A percentile compares a stretch with the other conserved stretches of the same genome.
These are phyloP conservation scores for Aspergillus fumigatiaffinis DNA, from an alignment of 2,329 filamentous ascomycete genomes.

Conservation along the genomic window DNA sequence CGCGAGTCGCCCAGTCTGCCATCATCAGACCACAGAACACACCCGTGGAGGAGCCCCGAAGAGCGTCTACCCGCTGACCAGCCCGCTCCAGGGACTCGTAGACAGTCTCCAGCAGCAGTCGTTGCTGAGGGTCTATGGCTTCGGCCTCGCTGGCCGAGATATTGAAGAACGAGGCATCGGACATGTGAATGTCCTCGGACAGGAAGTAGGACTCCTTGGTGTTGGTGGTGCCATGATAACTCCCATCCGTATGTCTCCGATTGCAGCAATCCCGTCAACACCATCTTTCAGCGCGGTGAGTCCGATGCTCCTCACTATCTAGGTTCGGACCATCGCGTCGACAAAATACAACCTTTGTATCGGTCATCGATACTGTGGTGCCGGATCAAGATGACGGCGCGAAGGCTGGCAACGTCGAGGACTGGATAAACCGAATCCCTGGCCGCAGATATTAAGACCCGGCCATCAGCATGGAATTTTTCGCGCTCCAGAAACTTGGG, in stretches of 20 bases:
- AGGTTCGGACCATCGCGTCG: no score
- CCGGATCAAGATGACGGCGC: no score
- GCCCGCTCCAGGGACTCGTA: slow-evolving; percentile 8
- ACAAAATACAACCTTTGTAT: no score
- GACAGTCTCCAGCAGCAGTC: slow-evolving; percentile 2
- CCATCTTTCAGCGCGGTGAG: no score
- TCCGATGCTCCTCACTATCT: no score
- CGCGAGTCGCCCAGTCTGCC: background rate
- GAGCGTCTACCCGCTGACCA: background rate
- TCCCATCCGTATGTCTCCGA: background rate
- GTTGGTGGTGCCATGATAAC: slow-evolving; percentile 1
- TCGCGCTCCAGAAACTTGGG: no score
- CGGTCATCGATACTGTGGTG: no score
- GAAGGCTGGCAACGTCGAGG: no score
- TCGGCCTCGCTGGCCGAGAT: slow-evolving; percentile 6
- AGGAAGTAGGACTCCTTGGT: slow-evolving; percentile 1
- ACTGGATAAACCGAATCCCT: no score
- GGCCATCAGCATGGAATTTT: no score
- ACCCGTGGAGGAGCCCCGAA: background rate
- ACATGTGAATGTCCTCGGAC: background rate
- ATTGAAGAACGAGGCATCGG: slow-evolving; percentile 9
- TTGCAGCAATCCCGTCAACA: no score
- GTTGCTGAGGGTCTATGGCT: slow-evolving; percentile 5
- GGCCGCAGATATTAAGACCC: no score
- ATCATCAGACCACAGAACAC: background rate